Percentiles rank a stretch among this genome's conserved stretches.
Conservation (phyloP, 805 yeast species). For the Candida parachauliodes region DNA sequence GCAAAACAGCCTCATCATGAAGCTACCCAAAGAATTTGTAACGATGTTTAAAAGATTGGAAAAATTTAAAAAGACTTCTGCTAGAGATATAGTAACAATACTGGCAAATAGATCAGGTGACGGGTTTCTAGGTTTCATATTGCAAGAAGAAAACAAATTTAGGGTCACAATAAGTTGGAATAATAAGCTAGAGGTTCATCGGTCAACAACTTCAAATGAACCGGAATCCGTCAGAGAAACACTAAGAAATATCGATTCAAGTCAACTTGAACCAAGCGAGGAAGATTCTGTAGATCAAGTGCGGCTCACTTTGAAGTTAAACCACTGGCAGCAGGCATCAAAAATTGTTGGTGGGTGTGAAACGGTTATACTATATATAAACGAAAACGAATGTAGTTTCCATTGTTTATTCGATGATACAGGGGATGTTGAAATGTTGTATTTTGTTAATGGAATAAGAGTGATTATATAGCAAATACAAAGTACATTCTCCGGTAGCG, state of each 20-base stretch:
- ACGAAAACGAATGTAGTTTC: constrained; percentile 55
- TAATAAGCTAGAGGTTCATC: constrained; percentile 44
- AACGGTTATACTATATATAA: constrained; percentile 55
- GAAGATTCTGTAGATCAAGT: constrained; percentile 14
- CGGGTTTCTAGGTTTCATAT: constrained; percentile 49
- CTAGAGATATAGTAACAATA: constrained; percentile 44
- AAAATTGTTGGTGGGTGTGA: constrained; percentile 59
- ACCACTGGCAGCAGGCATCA: constrained; percentile 68
- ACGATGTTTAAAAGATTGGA: constrained; percentile 61
- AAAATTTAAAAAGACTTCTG: constrained; percentile 46
- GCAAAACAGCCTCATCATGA: constrained; percentile 54
- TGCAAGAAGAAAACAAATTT: constrained; percentile 52
- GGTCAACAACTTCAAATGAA: constrained; percentile 16
- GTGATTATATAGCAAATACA: background rate
- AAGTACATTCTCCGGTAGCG: constrained; percentile 4
- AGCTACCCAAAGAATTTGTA: constrained; percentile 45
- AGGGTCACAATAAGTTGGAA: constrained; percentile 60
- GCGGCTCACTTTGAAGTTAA: constrained; percentile 46
- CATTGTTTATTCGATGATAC: constrained; percentile 66
- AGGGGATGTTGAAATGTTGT: constrained; percentile 62
- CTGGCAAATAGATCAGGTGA: constrained; percentile 42
- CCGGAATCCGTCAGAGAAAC: constrained; percentile 7
- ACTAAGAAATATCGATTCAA: constrained; percentile 3
- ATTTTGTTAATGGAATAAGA: constrained; percentile 46
- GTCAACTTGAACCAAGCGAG: constrained; percentile 5